These are phyloP conservation scores for Lipomyces oligophaga DNA, from an alignment of 805 yeast species.

Conservation along the genomic window DNA sequence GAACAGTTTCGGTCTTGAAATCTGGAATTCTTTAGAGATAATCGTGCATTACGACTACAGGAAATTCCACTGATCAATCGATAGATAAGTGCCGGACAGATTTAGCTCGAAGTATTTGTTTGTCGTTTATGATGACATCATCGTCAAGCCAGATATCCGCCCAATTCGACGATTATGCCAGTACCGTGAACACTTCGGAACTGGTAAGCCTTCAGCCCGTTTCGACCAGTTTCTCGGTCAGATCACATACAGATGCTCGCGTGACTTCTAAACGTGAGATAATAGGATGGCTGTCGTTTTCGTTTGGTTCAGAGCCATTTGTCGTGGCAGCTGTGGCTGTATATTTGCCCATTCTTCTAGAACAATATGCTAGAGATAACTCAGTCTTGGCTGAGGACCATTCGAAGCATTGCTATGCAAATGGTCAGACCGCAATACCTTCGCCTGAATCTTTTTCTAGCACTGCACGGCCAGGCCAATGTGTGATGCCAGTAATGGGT, in stretches of 20 bases:
- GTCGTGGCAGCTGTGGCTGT: slow-evolving; percentile 76
- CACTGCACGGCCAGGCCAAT: slow-evolving; percentile 32
- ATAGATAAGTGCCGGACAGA: no score
- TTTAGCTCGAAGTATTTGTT: no score
- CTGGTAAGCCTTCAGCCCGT: slow-evolving; percentile 16
- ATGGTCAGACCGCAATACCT: slow-evolving; percentile 25
- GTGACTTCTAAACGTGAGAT: slow-evolving; percentile 45
- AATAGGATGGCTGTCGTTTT: slow-evolving; percentile 55
- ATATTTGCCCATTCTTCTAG: slow-evolving; percentile 66
- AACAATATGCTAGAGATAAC: slow-evolving; percentile 67
- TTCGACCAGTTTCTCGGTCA: slow-evolving; percentile 20
- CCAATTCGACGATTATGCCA: not conserved
- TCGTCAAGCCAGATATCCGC: no score
- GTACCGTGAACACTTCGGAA: not conserved
- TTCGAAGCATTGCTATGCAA: slow-evolving; percentile 56
- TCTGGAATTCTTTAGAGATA: no score
- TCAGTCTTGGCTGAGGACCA: slow-evolving; percentile 64
- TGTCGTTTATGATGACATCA: no score
- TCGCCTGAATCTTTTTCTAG: slow-evolving; percentile 33
- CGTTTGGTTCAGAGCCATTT: slow-evolving; percentile 78
- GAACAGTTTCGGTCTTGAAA: no score
- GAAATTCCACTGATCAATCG: no score
- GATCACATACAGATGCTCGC: slow-evolving; percentile 25
- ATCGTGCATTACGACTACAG: no score
- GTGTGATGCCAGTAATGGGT: slow-evolving; percentile 49